Evolutionary conservation across 768 basidiomycete genomes (phyloP).

Genomic region (Kwoniella sp.): DNA sequence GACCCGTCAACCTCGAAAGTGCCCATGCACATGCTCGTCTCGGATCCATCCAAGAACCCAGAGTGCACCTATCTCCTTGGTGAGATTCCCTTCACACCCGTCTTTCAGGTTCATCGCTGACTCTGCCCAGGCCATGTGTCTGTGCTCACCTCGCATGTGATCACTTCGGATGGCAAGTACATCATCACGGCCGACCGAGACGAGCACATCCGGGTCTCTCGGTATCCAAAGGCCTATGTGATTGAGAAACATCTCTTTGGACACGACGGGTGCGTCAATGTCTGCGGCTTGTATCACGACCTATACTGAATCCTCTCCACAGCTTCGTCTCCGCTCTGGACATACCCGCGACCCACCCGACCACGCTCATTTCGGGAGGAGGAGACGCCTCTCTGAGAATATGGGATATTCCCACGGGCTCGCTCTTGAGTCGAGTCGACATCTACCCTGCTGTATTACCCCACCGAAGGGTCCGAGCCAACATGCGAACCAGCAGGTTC

Average conservation of each 20-base stretch:
- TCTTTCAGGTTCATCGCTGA: background rate
- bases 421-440: constrained; percentile 56
- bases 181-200: constrained; percentile 90
- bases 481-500: constrained; percentile 36
- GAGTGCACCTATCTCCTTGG: constrained; percentile 42
- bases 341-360: constrained; percentile 54
- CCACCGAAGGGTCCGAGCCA: constrained; percentile 51
- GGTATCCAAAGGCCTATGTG: constrained; percentile 78
- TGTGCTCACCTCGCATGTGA: constrained; percentile 67
- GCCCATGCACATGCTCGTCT: constrained; percentile 27
- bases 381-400: constrained; percentile 70
- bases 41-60: constrained; percentile 47
- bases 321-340: constrained; percentile 83
- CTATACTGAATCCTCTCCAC: background rate
- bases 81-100: constrained; percentile 7
- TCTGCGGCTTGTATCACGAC: background rate
- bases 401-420: constrained; percentile 54
- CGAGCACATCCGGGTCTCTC: constrained; percentile 87
- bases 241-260: constrained; percentile 78
- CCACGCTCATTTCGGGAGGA: constrained; percentile 72
- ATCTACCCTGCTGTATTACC: constrained; percentile 53
- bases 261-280: constrained; percentile 67
- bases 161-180: constrained; percentile 62
- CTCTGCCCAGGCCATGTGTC: constrained; percentile 71
- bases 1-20: constrained; percentile 53